Conservation (phyloP, 192 early-diverging fungal species). For the Pilobolus umbonatus region DNA sequence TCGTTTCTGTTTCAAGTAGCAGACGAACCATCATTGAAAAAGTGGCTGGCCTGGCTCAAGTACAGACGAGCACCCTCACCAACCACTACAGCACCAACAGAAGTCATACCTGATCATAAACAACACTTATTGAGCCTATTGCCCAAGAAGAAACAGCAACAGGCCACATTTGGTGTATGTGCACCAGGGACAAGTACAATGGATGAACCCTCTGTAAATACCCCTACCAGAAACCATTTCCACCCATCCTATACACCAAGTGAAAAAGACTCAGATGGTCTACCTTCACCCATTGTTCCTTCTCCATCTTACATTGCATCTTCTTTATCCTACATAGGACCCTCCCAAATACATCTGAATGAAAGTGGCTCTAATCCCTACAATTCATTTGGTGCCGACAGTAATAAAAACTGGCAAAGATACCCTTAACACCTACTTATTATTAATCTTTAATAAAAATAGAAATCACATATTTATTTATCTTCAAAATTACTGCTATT, state of each 20-base stretch:
- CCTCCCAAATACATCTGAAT: not conserved
- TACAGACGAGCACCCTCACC: not conserved
- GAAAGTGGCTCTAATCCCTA: not conserved
- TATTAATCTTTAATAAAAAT: too few relatives aligned
- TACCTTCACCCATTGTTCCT: not conserved
- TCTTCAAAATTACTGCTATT: too few relatives aligned
- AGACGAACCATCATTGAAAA: conserved; percentile 14
- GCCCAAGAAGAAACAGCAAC: not conserved
- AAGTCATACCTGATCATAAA: not conserved
- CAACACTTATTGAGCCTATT: too few relatives aligned
- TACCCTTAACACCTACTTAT: too few relatives aligned
- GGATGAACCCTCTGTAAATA: too few relatives aligned
- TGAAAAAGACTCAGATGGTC: not conserved
- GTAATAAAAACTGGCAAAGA: not conserved
- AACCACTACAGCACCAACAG: not conserved
- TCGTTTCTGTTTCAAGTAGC: conserved; percentile 23
- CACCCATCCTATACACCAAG: too few relatives aligned
- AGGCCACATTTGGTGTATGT: not conserved
- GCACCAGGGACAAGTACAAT: not conserved
- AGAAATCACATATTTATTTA: too few relatives aligned
- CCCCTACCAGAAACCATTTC: too few relatives aligned
- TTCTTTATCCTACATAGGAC: not conserved
- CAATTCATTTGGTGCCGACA: not conserved
- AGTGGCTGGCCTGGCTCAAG: conserved; percentile 27
- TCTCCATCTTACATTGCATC: too few relatives aligned